Percentiles rank a stretch among this genome's conserved stretches.
Evolutionary conservation across 2,329 filamentous ascomycete species (phyloP).

Genomic region (Ilyonectria mors-panacis): DNA sequence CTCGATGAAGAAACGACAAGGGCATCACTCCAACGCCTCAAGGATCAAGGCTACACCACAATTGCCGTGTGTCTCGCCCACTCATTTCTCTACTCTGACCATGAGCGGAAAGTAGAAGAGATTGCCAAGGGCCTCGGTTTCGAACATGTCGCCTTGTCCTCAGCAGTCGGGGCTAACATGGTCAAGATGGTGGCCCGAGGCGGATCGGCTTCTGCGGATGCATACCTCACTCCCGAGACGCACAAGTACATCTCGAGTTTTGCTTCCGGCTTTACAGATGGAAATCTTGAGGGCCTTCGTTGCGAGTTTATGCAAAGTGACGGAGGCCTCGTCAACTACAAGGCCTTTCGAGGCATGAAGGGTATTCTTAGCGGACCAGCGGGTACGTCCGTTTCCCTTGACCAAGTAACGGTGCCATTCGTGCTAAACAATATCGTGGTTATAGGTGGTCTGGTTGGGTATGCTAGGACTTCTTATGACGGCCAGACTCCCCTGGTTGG

Average conservation of each 20-base stretch:
- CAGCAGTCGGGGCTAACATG: conserved; percentile 54
- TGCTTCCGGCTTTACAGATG: conserved; percentile 35
- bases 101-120: conserved; percentile 60
- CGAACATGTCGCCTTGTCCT: conserved; percentile 52
- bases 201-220: conserved; percentile 58
- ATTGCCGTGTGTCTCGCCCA: conserved; percentile 77
- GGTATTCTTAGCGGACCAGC: conserved; percentile 44
- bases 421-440: background rate
- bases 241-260: conserved; percentile 53
- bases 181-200: conserved; percentile 59
- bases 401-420: fast-evolving
- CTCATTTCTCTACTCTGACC: conserved; percentile 74
- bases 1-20: conserved; percentile 68
- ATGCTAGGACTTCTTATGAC: conserved; percentile 32
- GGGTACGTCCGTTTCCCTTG: conserved; percentile 27
- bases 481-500: conserved; percentile 42
- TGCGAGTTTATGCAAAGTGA: conserved; percentile 19
- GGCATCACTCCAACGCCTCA: conserved; percentile 71
- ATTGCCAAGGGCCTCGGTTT: conserved; percentile 59
- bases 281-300: conserved; percentile 30
- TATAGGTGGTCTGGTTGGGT: conserved; percentile 31
- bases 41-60: conserved; percentile 69
- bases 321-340: conserved; percentile 45
- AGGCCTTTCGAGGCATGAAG: conserved; percentile 41
- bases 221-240: conserved; percentile 59